phyloP scores from a whole-genome alignment of 2,329 filamentous ascomycete genomes.

The Exophiala sp. region DNA sequence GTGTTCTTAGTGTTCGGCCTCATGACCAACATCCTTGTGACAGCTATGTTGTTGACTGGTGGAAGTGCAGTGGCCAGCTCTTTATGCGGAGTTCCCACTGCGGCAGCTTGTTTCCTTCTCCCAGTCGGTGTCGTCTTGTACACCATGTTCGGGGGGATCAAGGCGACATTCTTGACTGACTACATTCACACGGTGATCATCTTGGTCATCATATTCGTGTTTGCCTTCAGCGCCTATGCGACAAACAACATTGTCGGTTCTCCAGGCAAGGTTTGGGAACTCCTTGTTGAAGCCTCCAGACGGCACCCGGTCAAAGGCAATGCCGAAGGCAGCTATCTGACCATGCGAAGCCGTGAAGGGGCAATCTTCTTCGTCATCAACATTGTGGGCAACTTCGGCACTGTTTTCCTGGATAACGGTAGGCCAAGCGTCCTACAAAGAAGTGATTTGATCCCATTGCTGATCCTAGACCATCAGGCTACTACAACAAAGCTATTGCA shows the following conservation, averaged over 20 bases:
- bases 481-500: constrained; percentile 92
- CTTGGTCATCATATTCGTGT: constrained; percentile 71
- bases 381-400: constrained; percentile 73
- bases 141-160: constrained; percentile 59
- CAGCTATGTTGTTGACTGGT: constrained; percentile 81
- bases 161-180: constrained; percentile 80
- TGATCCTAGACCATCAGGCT: constrained; percentile 39
- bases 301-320: constrained; percentile 74
- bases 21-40: constrained; percentile 80
- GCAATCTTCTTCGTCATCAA: constrained; percentile 91
- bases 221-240: constrained; percentile 75
- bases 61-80: constrained; percentile 68
- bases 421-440: no score
- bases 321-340: constrained; percentile 73
- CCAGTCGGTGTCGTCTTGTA: constrained; percentile 76
- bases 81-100: constrained; percentile 67
- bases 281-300: constrained; percentile 61
- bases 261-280: constrained; percentile 70
- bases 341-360: constrained; percentile 74
- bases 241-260: constrained; percentile 67
- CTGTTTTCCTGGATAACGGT: constrained; percentile 75
- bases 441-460: no score
- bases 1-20: constrained; percentile 78
- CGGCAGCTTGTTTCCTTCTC: constrained; percentile 76
- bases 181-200: constrained; percentile 83